Evolutionary conservation across 176 grass and related monocot species (phyloP), one percentile per base, ranked within the genome.

Genomic region (Aegilops tauschii): DNA sequence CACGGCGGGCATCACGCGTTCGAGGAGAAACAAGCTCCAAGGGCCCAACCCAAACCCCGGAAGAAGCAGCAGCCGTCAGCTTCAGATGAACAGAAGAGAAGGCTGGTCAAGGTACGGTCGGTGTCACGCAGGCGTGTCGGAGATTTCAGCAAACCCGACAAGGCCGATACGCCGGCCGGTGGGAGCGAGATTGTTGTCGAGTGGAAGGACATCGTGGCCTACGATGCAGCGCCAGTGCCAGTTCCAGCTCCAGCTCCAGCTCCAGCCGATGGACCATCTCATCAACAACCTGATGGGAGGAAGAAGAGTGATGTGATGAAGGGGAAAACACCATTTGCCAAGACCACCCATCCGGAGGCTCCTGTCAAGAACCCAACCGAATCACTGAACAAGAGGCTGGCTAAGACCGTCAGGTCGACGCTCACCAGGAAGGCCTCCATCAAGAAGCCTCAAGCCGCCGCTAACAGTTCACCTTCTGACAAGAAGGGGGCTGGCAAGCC

Each of bases 121-220:
- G 83, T 90, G 74, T 92, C 86, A 8, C 86, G 88, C 21, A 78
- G 88, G 6, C 88, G 73, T 8, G 84, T 86, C 61, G 90, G 80
- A 4, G 86, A 83, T 1, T 75, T 77, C 34, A 39, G 39, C 78
- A 89, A 71, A 21, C 78, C 80, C 9, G 71, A 61, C 6, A 77
- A 87, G 73, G 45, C 4, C 25, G 1, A 2, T 0, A 79, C 23
- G 72, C 3, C 4, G 13, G 39, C 3, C 6, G 49, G 74, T 6
- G 80, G 16, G 50, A 18, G 74, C 4, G 76, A 83, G 65, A 12
- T 16, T 50, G 49, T 27, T 28, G 93, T 92, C 69, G 68, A 88
- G 84, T 95, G 93, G 93, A 91, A 90, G 81, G 90, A 92, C 49
- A 92, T 95, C 11, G 63, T 82, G 65, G 85, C 85, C 10, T 90